Evolutionary conservation across 192 early-diverging fungal species (phyloP).

Genomic region (Diversispora eburnea): DNA sequence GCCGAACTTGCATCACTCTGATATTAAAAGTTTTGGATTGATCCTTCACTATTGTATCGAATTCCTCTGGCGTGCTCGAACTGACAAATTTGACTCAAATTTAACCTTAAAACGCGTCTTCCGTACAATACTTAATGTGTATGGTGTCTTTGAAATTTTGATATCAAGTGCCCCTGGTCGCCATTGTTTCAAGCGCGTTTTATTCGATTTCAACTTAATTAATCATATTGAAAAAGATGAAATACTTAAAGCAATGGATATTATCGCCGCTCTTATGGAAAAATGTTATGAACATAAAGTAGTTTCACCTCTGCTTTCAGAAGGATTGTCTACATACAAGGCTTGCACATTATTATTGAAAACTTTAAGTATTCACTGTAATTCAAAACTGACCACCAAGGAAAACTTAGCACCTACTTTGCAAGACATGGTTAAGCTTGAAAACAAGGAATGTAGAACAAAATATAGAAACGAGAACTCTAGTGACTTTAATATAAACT

Average conservation of each 20-base stretch:
- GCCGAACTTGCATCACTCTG: background rate
- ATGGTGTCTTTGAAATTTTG: background rate
- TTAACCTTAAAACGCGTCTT: background rate
- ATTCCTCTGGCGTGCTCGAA: background rate
- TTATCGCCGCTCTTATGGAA: background rate
- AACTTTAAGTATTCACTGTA: background rate
- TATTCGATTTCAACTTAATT: constrained; percentile 4
- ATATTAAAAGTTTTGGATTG: background rate
- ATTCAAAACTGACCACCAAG: background rate
- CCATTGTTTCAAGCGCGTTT: constrained; percentile 3
- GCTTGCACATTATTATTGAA: constrained; percentile 7
- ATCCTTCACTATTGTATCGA: constrained; percentile 6
- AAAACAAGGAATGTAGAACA: background rate
- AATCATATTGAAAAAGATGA: background rate
- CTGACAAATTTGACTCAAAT: background rate
- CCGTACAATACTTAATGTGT: background rate
- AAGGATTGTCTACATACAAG: background rate
- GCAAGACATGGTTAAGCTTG: constrained; percentile 3
- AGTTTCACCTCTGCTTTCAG: background rate
- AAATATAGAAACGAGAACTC: background rate
- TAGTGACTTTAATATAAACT: background rate
- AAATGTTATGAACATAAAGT: constrained; percentile 14
- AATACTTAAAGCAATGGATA: background rate
- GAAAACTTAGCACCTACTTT: background rate
- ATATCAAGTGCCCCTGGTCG: background rate